Conservation (phyloP, 2,329 filamentous ascomycete species). For the Aspergillus ruber region DNA sequence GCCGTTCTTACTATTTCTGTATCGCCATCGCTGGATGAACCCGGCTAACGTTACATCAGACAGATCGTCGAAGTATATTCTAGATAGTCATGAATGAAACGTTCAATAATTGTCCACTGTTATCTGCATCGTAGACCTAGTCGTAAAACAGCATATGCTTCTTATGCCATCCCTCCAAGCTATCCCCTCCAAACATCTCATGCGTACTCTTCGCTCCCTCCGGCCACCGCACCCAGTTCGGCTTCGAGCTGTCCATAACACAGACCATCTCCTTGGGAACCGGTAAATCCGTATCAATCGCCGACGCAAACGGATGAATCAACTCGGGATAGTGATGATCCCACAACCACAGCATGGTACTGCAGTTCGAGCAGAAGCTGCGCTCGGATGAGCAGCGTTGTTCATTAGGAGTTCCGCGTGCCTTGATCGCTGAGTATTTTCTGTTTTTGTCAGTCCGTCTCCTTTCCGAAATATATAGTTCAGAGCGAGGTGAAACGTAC, state of each 20-base stretch:
- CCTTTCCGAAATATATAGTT: background rate
- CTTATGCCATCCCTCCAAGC: constrained; percentile 44
- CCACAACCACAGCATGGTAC: constrained; percentile 44
- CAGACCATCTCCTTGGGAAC: constrained; percentile 44
- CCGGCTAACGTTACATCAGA: constrained; percentile 4
- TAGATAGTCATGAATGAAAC: background rate
- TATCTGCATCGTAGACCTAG: constrained; percentile 8
- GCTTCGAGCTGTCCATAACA: constrained; percentile 39
- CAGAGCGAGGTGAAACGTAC: constrained; percentile 2
- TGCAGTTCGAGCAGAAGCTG: constrained; percentile 44
- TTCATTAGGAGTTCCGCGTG: constrained; percentile 36
- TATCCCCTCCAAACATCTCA: constrained; percentile 32
- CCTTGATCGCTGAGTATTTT: constrained; percentile 41
- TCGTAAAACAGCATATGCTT: constrained; percentile 32
- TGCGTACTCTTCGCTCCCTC: constrained; percentile 42
- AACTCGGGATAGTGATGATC: constrained; percentile 43
- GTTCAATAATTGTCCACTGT: background rate
- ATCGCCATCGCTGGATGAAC: constrained; percentile 1
- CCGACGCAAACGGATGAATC: constrained; percentile 46
- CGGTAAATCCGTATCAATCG: constrained; percentile 43
- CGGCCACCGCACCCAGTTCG: constrained; percentile 42
- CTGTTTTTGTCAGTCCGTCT: constrained; percentile 17
- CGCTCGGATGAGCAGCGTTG: constrained; percentile 38
- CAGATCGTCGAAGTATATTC: background rate
- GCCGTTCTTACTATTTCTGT: constrained; percentile 6